phyloP scores from a whole-genome alignment of 2,329 filamentous ascomycete genomes.

The Hypoxylon sp. region DNA sequence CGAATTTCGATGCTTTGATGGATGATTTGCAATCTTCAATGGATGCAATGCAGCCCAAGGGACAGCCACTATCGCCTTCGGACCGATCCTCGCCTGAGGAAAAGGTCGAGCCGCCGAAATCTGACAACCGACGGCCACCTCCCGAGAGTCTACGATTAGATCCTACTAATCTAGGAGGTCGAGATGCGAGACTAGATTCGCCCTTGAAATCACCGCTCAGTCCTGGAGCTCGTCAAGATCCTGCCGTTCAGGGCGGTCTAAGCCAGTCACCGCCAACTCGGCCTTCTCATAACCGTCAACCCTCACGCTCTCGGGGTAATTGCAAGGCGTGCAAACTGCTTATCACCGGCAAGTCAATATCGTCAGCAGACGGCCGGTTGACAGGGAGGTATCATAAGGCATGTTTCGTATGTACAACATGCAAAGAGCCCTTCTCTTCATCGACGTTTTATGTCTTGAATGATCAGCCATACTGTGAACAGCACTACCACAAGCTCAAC shows the following conservation, averaged over 20 bases:
- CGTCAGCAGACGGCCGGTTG: conserved; percentile 90
- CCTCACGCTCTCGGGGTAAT: conserved; percentile 71
- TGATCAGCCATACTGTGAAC: conserved; percentile 90
- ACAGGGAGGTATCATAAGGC: conserved; percentile 95
- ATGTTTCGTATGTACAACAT: conserved; percentile 93
- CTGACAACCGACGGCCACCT: conserved; percentile 25
- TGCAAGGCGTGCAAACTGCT: conserved; percentile 85
- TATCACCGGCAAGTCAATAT: conserved; percentile 92
- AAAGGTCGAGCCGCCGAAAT: conserved; percentile 16
- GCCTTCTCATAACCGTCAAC: conserved; percentile 56
- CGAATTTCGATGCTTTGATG: conserved; percentile 63
- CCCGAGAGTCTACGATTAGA: conserved; percentile 50
- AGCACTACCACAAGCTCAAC: conserved; percentile 93
- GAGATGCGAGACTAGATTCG: conserved; percentile 37
- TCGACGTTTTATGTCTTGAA: conserved; percentile 92
- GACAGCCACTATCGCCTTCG: conserved; percentile 44
- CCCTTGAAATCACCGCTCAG: conserved; percentile 44
- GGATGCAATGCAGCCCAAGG: conserved; percentile 55
- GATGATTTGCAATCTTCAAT: conserved; percentile 68
- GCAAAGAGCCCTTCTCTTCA: conserved; percentile 83
- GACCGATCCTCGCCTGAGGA: conserved; percentile 39
- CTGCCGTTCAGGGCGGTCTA: conserved; percentile 45
- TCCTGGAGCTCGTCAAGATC: conserved; percentile 44
- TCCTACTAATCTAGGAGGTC: conserved; percentile 48
- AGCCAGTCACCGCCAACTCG: conserved; percentile 48